Percentiles rank a stretch among this genome's conserved stretches.
phyloP scores from a whole-genome alignment of 2,329 filamentous ascomycete genomes.

The Cladosporium sp. region DNA sequence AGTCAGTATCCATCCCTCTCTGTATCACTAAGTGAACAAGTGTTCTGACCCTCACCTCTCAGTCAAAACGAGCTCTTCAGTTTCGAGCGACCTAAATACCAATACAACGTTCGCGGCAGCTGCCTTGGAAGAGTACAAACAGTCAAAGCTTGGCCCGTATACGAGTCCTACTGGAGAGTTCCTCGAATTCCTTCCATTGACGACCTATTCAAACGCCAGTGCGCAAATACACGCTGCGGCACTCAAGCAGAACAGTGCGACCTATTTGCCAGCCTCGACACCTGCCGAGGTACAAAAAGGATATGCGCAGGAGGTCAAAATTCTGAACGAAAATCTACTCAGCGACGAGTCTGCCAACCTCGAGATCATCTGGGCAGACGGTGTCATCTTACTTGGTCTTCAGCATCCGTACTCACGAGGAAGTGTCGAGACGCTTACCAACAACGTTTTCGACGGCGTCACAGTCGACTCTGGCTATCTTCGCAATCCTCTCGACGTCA shows the following conservation, averaged over 20 bases:
- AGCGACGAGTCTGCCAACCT: not conserved
- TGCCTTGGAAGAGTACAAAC: constrained; percentile 17
- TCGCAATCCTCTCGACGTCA: constrained; percentile 51
- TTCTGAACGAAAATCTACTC: not conserved
- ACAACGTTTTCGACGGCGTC: constrained; percentile 22
- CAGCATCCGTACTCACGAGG: constrained; percentile 37
- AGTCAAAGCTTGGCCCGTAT: constrained; percentile 17
- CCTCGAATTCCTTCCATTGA: constrained; percentile 5
- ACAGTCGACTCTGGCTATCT: constrained; percentile 28
- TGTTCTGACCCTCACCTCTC: not conserved
- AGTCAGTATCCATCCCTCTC: not conserved
- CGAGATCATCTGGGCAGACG: constrained; percentile 9
- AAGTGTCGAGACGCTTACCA: constrained; percentile 24
- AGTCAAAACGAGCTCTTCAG: not conserved
- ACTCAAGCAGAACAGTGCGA: not conserved
- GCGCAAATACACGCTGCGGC: constrained; percentile 1
- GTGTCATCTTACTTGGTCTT: constrained; percentile 18
- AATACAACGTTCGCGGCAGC: constrained; percentile 19
- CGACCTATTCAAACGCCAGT: not conserved
- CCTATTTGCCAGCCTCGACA: not conserved
- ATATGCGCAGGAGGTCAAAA: not conserved
- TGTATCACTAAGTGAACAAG: not conserved
- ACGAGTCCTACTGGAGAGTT: constrained; percentile 10
- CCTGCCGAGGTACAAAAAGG: constrained; percentile 1
- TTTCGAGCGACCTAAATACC: not conserved